A percentile compares a stretch with the other conserved stretches of the same genome.
These are phyloP conservation scores for Agroathelia rolfsii DNA, from an alignment of 1,284 basidiomycete species.

Conservation along the genomic window DNA sequence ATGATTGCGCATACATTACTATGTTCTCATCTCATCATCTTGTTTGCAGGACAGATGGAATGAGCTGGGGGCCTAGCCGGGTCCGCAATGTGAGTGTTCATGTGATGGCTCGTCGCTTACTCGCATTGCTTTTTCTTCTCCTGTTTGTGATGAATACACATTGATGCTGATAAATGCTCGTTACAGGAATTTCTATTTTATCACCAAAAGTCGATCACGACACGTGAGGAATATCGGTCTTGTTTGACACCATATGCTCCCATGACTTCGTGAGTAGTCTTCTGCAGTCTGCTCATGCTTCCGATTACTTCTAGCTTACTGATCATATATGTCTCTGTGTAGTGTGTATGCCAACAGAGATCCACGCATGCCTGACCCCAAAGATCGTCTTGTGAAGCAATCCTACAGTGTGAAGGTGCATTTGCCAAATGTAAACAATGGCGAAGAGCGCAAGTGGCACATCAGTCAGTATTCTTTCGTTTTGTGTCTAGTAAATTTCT, in stretches of 20 bases:
- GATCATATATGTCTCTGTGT: no score
- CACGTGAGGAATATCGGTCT: no score
- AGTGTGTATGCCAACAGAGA: no score
- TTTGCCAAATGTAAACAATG: constrained; percentile 54
- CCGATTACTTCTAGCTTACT: no score
- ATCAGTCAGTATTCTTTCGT: constrained; percentile 40
- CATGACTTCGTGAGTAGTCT: no score
- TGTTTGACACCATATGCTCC: no score
- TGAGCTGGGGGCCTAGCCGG: constrained; percentile 73
- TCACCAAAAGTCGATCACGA: no score
- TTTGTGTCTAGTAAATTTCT: constrained; percentile 8
- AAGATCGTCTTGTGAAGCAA: constrained; percentile 66
- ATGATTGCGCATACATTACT: constrained; percentile 4
- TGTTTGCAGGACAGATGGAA: constrained; percentile 59
- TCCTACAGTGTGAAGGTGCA: constrained; percentile 69
- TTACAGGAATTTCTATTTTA: constrained; percentile 72
- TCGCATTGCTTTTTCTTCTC: constrained; percentile 6
- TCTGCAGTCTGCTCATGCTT: no score
- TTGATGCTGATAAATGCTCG: no score
- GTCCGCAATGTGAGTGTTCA: constrained; percentile 55
- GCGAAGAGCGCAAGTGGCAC: constrained; percentile 67
- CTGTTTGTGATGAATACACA: no score
- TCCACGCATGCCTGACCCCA: no score
- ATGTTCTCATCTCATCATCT: constrained; percentile 7
- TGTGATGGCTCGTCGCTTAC: constrained; percentile 8